phyloP scores from a whole-genome alignment of 306 rosid species.

The cucumber (Cucumis sativus) region Cucumber_9930_V3 NC_026655.2:29321001-29321500 shows the following conservation, averaged over 20 bases:
- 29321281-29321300: not conserved
- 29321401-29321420: not conserved
- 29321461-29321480: not conserved
- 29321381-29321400: not conserved
- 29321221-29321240: not conserved
- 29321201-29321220: not conserved
- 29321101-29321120: not conserved
- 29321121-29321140: not conserved
- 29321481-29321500: no score
- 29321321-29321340: no score
- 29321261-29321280: not conserved
- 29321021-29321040: not conserved
- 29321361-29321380: not conserved
- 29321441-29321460: not conserved
- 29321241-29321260: not conserved
- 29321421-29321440: not conserved
- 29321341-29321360: no score
- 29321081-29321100: no score
- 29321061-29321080: not conserved
- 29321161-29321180: no score
- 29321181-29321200: no score
- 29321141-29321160: not conserved
- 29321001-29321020: not conserved
- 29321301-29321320: no score
- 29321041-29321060: not conserved